Evolutionary conservation across 202 grass and related monocot species (phyloP).

Genomic region (Setaria viridis): DNA sequence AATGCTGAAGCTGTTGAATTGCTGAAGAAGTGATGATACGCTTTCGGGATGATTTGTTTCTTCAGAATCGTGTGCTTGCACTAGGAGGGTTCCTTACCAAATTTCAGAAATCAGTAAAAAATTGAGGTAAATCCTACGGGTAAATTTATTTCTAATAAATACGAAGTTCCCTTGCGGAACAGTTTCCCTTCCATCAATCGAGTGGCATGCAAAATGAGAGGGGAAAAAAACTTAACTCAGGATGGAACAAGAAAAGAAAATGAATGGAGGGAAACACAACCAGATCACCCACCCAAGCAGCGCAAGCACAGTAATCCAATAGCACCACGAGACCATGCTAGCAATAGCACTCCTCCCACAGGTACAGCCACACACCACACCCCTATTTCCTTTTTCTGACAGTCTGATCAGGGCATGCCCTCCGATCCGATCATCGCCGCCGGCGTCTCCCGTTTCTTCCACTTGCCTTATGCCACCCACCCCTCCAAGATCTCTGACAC

Average conservation of each 20-base stretch:
- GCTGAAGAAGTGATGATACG: neutral
- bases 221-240: neutral
- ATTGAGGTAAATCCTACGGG: neutral
- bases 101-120: neutral
- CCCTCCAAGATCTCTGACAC: conserved; percentile 3
- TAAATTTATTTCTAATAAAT: neutral
- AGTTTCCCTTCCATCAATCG: too few species aligned
- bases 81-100: neutral
- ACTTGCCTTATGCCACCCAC: neutral
- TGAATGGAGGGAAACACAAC: neutral
- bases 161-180: too few species aligned
- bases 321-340: neutral
- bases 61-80: neutral
- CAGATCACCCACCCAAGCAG: neutral
- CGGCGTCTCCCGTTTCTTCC: neutral
- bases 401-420: neutral
- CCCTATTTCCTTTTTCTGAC: neutral
- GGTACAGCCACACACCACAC: neutral
- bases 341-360: neutral
- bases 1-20: neutral
- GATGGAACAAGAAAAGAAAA: neutral
- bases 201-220: neutral
- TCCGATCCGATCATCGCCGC: neutral
- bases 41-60: neutral
- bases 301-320: neutral